Evolutionary conservation across 2,329 filamentous ascomycete species (phyloP), one percentile per base, ranked within the genome.

Genomic region (Helminthosporium solani): DNA sequence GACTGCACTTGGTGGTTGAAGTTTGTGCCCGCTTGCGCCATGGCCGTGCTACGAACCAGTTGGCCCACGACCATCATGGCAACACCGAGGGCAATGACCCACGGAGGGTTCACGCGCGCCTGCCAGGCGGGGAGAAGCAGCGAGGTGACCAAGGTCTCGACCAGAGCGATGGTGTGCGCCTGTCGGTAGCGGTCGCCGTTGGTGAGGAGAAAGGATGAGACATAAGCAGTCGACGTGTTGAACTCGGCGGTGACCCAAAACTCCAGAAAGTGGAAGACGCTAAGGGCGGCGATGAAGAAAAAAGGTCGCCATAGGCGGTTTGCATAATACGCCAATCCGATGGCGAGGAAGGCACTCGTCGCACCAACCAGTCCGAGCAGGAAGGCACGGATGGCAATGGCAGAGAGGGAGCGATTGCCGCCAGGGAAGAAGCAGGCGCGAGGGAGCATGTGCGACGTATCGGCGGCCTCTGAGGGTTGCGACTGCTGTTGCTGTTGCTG

Each of bases 261-360:
- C 73, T 99, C 94, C 70, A 97, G 84, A 73, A 96, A 97, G 76
- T 99, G 94, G 74, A 97, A 97, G 23, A 86, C 60, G 20, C 85
- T 80, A 38, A 97, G 84, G 12, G 83, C 75, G 41, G 75, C 74
- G 38, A 86, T 63, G 73, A 92, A 92, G 67, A 80, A 76, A 7
- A 78, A 76, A 1, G 81, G 67, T 18, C 83, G 75, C 83, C 83
- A 87, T 44, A 81, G 64, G 3, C 73, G 68, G 33, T 64, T 73
- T 11, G 59, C 56, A 30, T 63, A 47, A 49, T 65, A 63, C 45
- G 54, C 47, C 30, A 67, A 55, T 23, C 62, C 40, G 21, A 55
- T 41, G 33, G 70, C 58, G 27, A 66, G 44, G 18, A 70, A 39
- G 15, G 71, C 43, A 35, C 70, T 64, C 9, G 64, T 39, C 1